A percentile compares a stretch with the other conserved stretches of the same genome.
These are phyloP conservation scores for Paramecium pentaurelia DNA, from an alignment of 73 alveolate species.

Conservation along the genomic window DNA sequence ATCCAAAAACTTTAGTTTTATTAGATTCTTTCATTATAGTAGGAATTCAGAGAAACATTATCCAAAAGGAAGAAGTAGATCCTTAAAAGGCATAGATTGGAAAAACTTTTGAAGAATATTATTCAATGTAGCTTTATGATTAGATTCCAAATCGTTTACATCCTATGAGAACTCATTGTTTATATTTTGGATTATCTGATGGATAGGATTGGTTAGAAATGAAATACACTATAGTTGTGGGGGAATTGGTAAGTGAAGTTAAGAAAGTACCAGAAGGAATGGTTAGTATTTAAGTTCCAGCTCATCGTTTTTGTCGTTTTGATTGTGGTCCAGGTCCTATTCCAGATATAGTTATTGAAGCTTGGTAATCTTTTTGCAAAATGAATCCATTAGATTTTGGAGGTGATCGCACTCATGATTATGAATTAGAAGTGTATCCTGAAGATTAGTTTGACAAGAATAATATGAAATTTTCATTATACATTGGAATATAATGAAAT, in stretches of 20 bases:
- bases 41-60: neutral
- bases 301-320: neutral
- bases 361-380: neutral
- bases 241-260: neutral
- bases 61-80: neutral
- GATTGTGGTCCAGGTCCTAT: neutral
- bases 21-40: neutral
- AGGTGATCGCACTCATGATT: neutral
- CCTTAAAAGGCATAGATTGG: neutral
- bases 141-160: neutral
- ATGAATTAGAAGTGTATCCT: neutral
- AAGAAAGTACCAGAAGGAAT: neutral
- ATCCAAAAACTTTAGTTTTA: neutral
- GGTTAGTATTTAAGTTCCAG: neutral
- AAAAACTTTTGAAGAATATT: neutral
- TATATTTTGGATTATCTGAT: neutral
- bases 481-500: neutral
- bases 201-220: neutral
- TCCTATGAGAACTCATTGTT: neutral
- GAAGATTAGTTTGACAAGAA: neutral
- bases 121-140: neutral
- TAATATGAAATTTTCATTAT: neutral
- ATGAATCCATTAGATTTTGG: neutral
- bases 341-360: neutral
- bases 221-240: neutral